A percentile compares a stretch with the other conserved stretches of the same genome.
Conservation (phyloP, 2,329 filamentous ascomycete genomes). For the Lachnellula hyalina region DNA sequence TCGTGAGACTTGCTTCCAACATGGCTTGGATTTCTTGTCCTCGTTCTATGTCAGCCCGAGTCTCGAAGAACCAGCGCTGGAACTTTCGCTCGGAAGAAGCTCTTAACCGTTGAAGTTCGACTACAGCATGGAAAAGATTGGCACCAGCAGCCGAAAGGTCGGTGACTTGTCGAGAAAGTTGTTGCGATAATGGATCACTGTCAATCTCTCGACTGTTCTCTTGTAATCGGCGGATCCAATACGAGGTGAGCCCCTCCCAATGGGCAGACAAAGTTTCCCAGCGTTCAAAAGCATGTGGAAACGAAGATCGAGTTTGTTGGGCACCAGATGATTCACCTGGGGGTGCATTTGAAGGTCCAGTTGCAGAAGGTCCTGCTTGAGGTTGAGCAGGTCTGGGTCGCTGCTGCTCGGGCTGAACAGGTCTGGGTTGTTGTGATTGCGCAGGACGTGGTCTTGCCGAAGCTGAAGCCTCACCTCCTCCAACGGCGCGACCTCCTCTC, state of each 20-base stretch:
- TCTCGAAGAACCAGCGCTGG: slow-evolving; percentile 98
- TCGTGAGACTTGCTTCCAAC: slow-evolving; percentile 68
- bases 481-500: slow-evolving; percentile 22
- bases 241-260: slow-evolving; percentile 95
- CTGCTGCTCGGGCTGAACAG: slow-evolving; percentile 11
- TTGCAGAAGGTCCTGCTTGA: slow-evolving; percentile 6
- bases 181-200: slow-evolving; percentile 75
- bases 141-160: slow-evolving; percentile 96
- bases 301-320: slow-evolving; percentile 55
- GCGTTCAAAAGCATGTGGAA: slow-evolving; percentile 94
- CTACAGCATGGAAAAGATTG: slow-evolving; percentile 95
- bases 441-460: slow-evolving; percentile 26
- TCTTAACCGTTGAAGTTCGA: slow-evolving; percentile 87
- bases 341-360: slow-evolving; percentile 6
- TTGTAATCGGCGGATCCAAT: slow-evolving; percentile 92
- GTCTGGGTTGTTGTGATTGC: slow-evolving; percentile 22
- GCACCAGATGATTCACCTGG: slow-evolving; percentile 18
- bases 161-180: slow-evolving; percentile 88
- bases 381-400: slow-evolving; percentile 12
- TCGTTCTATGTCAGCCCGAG: slow-evolving; percentile 79
- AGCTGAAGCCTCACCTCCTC: slow-evolving; percentile 26
- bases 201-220: slow-evolving; percentile 83
- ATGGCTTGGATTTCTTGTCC: slow-evolving; percentile 76
- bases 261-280: slow-evolving; percentile 97
- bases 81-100: slow-evolving; percentile 97